These are phyloP conservation scores for Saprolegnia parasitica DNA, from an alignment of 352 stramenopile genomes.

Conservation along the genomic window DNA sequence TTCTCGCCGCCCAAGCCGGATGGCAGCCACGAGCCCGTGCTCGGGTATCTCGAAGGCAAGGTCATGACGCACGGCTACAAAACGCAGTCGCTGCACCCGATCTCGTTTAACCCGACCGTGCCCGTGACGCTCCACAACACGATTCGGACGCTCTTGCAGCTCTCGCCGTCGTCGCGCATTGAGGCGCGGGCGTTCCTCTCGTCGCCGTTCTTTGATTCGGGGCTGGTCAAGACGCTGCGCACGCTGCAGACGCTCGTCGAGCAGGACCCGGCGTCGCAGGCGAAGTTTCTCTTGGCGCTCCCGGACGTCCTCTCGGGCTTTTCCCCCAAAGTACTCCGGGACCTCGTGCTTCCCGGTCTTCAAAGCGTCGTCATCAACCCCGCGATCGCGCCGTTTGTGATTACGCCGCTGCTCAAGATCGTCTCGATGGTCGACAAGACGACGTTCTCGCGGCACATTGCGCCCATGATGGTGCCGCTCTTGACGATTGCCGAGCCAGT, in stretches of 20 bases:
- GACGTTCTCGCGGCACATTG: slow-evolving; percentile 71
- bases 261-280: slow-evolving; percentile 71
- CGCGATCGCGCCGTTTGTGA: slow-evolving; percentile 78
- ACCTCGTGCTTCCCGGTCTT: slow-evolving; percentile 79
- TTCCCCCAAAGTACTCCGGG: slow-evolving; percentile 65
- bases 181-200: slow-evolving; percentile 71
- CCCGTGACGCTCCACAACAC: slow-evolving; percentile 82
- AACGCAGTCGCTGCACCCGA: slow-evolving; percentile 82
- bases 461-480: slow-evolving; percentile 75
- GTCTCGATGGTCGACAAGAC: slow-evolving; percentile 83
- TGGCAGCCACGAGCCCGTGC: slow-evolving; percentile 70
- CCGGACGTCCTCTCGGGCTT: slow-evolving; percentile 71
- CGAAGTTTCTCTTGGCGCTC: slow-evolving; percentile 72
- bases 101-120: slow-evolving; percentile 68
- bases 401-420: slow-evolving; percentile 85
- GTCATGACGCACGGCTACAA: slow-evolving; percentile 87
- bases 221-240: slow-evolving; percentile 78
- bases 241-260: slow-evolving; percentile 77
- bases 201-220: slow-evolving; percentile 83
- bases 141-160: slow-evolving; percentile 64
- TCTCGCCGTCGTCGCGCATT: slow-evolving; percentile 55
- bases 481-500: slow-evolving; percentile 80
- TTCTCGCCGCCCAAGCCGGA: slow-evolving; percentile 75
- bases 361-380: slow-evolving; percentile 83
- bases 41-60: slow-evolving; percentile 82